Evolutionary conservation across 306 rosid species (phyloP).

Genomic region (Styphnolobium japonicum): DNA sequence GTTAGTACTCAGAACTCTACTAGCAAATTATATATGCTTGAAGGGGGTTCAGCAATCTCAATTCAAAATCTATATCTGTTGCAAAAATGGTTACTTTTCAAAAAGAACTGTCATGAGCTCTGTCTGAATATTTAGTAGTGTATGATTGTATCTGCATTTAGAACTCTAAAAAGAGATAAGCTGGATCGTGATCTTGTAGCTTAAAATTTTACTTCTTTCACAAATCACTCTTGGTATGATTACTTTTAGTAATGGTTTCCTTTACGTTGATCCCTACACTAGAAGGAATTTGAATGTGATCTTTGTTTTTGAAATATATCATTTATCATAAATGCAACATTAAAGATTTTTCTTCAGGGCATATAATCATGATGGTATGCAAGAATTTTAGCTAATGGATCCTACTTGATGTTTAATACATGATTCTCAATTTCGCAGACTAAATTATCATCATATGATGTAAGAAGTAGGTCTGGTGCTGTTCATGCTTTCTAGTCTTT

Average conservation of each 20-base stretch:
- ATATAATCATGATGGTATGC: not conserved
- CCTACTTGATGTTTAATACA: not conserved
- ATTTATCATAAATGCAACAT: not conserved
- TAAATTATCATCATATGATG: not conserved
- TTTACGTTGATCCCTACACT: not conserved
- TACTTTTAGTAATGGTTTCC: not conserved
- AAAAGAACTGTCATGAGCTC: not conserved
- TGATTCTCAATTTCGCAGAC: not conserved
- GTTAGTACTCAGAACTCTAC: not conserved
- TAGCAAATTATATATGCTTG: not conserved
- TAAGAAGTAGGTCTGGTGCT: not conserved
- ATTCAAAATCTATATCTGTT: not conserved
- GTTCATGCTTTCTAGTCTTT: not conserved
- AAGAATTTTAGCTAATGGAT: not conserved
- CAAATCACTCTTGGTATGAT: not conserved
- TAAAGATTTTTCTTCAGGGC: not conserved
- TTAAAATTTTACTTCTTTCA: not conserved
- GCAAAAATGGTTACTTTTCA: not conserved
- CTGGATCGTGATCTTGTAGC: not conserved
- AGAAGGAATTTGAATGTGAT: not conserved
- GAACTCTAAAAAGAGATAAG: not conserved
- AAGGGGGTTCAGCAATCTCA: constrained; percentile 6
- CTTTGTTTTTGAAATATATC: not conserved
- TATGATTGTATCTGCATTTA: not conserved
- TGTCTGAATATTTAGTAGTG: not conserved